These are phyloP conservation scores for Phyllosticta capitalensis DNA, from an alignment of 2,329 filamentous ascomycete species.

Conservation along the genomic window DNA sequence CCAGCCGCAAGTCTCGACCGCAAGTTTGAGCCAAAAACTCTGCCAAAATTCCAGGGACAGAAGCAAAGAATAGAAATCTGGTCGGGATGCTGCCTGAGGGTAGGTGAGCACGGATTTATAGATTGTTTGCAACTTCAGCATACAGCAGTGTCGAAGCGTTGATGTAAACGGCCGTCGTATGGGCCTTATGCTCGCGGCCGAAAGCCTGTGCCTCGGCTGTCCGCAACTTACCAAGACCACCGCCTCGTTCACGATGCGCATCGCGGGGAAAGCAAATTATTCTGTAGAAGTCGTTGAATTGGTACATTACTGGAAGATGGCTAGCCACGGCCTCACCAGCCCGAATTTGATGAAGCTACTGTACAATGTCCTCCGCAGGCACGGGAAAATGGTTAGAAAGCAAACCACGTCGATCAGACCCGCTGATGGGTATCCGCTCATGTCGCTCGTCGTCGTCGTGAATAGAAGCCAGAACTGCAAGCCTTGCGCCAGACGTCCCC, in stretches of 20 bases:
- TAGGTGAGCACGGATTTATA: not conserved
- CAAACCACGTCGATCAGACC: constrained; percentile 1
- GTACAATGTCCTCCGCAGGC: not conserved
- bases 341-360: not conserved
- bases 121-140: not conserved
- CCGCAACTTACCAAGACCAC: not conserved
- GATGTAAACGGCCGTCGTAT: not conserved
- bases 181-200: not conserved
- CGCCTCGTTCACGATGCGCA: not conserved
- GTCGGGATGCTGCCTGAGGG: not conserved
- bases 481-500: not conserved
- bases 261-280: not conserved
- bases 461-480: not conserved
- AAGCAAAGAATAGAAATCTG: not conserved
- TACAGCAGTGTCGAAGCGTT: not conserved
- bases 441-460: constrained; percentile 9
- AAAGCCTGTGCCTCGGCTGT: constrained; percentile 5
- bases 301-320: not conserved
- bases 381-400: not conserved
- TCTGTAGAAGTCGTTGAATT: not conserved
- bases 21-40: not conserved
- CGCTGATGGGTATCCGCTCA: constrained; percentile 7
- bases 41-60: not conserved
- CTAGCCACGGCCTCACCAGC: not conserved
- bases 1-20: not conserved